These are phyloP conservation scores for Daldinia childiae DNA, from an alignment of 495 filamentous ascomycete genomes.

Conservation along the genomic window DNA sequence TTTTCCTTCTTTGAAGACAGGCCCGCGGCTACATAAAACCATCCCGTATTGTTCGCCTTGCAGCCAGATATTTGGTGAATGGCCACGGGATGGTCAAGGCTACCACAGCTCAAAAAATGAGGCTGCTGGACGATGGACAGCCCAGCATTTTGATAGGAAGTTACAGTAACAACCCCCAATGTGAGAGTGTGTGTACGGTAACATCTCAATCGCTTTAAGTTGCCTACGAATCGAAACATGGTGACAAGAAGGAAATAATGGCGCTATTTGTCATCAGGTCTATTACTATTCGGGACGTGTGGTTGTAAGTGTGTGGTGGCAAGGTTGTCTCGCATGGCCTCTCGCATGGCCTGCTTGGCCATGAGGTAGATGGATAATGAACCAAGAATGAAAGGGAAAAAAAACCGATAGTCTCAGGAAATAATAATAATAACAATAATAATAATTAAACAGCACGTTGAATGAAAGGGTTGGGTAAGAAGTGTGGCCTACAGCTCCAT, in stretches of 20 bases:
- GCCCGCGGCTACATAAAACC: constrained; percentile 11
- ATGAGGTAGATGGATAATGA: constrained; percentile 40
- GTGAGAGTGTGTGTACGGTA: constrained; percentile 42
- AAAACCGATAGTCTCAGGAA: constrained; percentile 17
- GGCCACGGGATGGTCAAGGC: constrained; percentile 35
- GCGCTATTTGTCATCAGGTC: constrained; percentile 33
- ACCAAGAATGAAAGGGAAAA: constrained; percentile 9
- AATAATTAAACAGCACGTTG: not conserved
- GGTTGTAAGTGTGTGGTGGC: constrained; percentile 23
- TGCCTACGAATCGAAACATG: constrained; percentile 30
- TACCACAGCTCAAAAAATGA: constrained; percentile 44
- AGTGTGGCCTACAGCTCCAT: constrained; percentile 28
- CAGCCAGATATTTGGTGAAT: constrained; percentile 19
- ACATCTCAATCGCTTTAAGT: constrained; percentile 40
- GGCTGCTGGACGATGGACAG: constrained; percentile 31
- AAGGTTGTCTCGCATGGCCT: constrained; percentile 41
- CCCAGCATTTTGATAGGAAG: constrained; percentile 33
- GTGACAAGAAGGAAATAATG: constrained; percentile 9
- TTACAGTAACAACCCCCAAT: constrained; percentile 34
- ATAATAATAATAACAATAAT: not conserved
- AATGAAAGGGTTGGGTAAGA: constrained; percentile 16
- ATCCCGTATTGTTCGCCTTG: constrained; percentile 26
- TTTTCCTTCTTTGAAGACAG: constrained; percentile 23
- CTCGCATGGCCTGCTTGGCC: constrained; percentile 29
- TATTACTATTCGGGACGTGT: constrained; percentile 5